Conservation (phyloP, 1,284 basidiomycete species). For the Macrocystidia cucumis region DNA sequence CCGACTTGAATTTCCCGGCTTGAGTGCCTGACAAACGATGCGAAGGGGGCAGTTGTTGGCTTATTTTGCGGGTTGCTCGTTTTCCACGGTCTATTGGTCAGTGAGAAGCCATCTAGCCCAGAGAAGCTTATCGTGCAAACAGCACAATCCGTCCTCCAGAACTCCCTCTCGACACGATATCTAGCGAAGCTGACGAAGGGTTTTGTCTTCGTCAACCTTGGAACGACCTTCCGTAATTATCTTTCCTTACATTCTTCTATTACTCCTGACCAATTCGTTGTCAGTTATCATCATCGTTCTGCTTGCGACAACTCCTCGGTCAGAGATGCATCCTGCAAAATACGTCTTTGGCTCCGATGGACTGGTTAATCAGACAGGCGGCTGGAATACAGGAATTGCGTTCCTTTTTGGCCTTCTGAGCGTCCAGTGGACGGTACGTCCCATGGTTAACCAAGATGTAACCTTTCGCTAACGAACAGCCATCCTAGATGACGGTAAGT, state of each 20-base stretch:
- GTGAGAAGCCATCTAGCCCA: conserved; percentile 13
- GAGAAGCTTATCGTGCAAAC: not conserved
- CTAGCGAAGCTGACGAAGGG: conserved; percentile 73
- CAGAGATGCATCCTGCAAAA: conserved; percentile 72
- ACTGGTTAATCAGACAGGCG: conserved; percentile 70
- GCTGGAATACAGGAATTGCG: conserved; percentile 73
- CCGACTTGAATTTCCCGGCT: no score
- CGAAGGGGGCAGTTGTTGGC: conserved; percentile 63
- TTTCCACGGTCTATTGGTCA: conserved; percentile 64
- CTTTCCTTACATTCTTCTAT: conserved; percentile 5
- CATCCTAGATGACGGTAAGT: conserved; percentile 59
- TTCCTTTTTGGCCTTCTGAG: conserved; percentile 86
- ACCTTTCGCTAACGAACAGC: not conserved
- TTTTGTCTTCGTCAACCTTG: conserved; percentile 87
- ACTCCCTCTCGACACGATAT: conserved; percentile 76
- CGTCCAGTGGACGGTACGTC: conserved; percentile 83
- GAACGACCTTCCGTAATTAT: conserved; percentile 44
- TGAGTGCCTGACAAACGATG: no score
- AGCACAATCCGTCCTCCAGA: conserved; percentile 28
- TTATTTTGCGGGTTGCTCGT: conserved; percentile 67
- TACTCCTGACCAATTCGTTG: conserved; percentile 3
- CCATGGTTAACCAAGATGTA: no score
- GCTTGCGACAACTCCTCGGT: conserved; percentile 68
- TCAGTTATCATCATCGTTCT: conserved; percentile 81
- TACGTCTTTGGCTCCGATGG: conserved; percentile 78